Evolutionary conservation across 768 basidiomycete genomes (phyloP), one percentile per base, ranked within the genome.

Genomic region (Trametes gibbosa): DNA sequence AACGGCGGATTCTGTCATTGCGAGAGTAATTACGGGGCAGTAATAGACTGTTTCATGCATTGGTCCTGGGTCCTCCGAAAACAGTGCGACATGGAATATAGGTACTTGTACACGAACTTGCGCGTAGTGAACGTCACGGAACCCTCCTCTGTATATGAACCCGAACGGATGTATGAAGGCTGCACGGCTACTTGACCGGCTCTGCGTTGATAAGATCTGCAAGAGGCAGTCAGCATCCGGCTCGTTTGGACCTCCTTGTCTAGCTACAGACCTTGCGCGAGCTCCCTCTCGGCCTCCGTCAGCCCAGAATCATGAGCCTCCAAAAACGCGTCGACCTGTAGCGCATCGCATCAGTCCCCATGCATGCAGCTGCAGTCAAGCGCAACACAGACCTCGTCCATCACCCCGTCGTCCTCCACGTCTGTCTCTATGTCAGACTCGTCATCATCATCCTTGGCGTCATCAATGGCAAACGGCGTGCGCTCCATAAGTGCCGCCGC

Each of bases 401-500:
- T 82, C 47, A 95, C 92, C 57, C 84, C 84, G 62, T 88, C 86
- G 56, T 87, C 86, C 46, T 83, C 85, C 50, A 71, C 76, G 21
- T 73, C 79, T 39, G 59, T 65, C 50, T 79, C 84, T 14, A 75
- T 76, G 25, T 83, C 84, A 5, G 79, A 83, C 27, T 75, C 74
- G 69, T 90, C 89, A 0, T 90, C 91, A 12, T 89, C 90, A 57
- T 92, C 91, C 52, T 86, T 88, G 3, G 87, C 92, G 72, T 95
- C 93, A 68, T 99, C 97, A 59, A 98, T 97, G n/a, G 93, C 93
- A 70, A 99, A 99, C 63, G 89, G 88, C 24, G 92, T 94, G 42
- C 96, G 79, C 70, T 96, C 91, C 88, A 95, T 88, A 46, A 93
- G 50, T 37, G 78, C 29, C 35, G 91, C 90, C 32, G 88, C 88